Conservation (phyloP, 1,284 basidiomycete genomes). For the Acaromyces ingoldii region DNA sequence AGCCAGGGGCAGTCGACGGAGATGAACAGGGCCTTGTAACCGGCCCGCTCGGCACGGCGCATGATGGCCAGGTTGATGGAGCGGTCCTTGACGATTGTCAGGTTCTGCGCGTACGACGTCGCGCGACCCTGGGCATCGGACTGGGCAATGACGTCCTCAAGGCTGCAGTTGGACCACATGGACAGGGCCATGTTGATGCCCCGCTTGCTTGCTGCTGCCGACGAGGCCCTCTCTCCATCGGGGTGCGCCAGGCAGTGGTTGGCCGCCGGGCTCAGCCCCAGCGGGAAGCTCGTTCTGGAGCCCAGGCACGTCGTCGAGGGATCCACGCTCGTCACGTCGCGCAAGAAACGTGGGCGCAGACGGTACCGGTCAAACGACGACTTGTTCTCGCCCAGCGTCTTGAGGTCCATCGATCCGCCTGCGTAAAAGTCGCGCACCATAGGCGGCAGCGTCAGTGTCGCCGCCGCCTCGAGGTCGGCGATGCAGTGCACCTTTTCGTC, state of each 20-base stretch:
- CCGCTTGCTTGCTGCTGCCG: slow-evolving; percentile 28
- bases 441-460: slow-evolving; percentile 14
- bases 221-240: slow-evolving; percentile 36
- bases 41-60: slow-evolving; percentile 61
- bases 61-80: slow-evolving; percentile 27
- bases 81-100: slow-evolving; percentile 58
- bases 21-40: slow-evolving; percentile 63
- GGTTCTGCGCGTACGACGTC: slow-evolving; percentile 13
- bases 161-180: slow-evolving; percentile 24
- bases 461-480: slow-evolving; percentile 20
- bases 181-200: slow-evolving; percentile 37
- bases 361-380: slow-evolving; percentile 33
- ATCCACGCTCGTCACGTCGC: slow-evolving; percentile 32
- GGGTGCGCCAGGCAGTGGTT: slow-evolving; percentile 42
- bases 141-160: slow-evolving; percentile 34
- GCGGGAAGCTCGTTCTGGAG: slow-evolving; percentile 20
- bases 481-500: slow-evolving; percentile 12
- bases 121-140: slow-evolving; percentile 5
- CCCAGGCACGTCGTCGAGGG: slow-evolving; percentile 25
- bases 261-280: slow-evolving; percentile 44
- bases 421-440: slow-evolving; percentile 23
- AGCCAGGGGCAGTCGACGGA: slow-evolving; percentile 34
- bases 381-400: slow-evolving; percentile 34
- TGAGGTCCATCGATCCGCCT: slow-evolving; percentile 33
- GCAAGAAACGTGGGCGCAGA: slow-evolving; percentile 37